Base-by-base conservation (phyloP, 2,329 filamentous ascomycete genomes). In the Diplodia scrobiculata region DNA sequence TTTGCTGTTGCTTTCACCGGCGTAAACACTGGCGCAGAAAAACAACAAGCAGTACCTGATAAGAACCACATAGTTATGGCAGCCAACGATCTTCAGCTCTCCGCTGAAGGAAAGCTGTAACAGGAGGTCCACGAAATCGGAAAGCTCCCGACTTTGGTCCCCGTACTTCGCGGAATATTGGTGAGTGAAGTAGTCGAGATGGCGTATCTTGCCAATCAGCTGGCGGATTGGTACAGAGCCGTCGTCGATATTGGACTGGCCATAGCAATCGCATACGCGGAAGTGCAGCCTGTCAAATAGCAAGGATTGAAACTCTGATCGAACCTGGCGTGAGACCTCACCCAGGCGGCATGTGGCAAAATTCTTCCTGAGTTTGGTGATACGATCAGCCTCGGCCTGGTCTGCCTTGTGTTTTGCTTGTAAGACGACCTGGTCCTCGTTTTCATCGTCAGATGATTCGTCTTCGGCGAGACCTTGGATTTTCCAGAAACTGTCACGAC, bases 401-500 rank as follows among this genome's bases (percentile, higher is more conserved):
- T 41, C 38, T 41, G 6, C 13, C 38, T 17, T 7, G 14, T 5
- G 38, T 7, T 29, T 5, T 29, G 29, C 29, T 29, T 29, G 4
- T 5, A 41, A 41, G 14, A 6, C 13, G 38, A n/a, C 17, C 38
- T 2, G 17, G 17, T 5, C 38, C 0, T 25, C 2, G 25, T 2
- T 25, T 25, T 41, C 38, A 41, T 41, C 38, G 0, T 41, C 38
- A 17, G 29, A 32, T 32, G 3, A 6, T 7, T 32, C 29, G 7
- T 9, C 5, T 6, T 32, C 29, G 5, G 29, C 1, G 29, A 7
- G 6, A 5, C 38, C 38, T 14, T 1, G 4, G 38, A 17, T 41
- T n/a, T 41, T 41, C 2, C 5, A 1, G 17, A 6, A 7, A 0
- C 14, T 17, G 0, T 41, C 38, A 5, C 1, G 6, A 5, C 5